phyloP scores from a whole-genome alignment of 345 rosid genomes.

The Hevea brasiliensis region DNA sequence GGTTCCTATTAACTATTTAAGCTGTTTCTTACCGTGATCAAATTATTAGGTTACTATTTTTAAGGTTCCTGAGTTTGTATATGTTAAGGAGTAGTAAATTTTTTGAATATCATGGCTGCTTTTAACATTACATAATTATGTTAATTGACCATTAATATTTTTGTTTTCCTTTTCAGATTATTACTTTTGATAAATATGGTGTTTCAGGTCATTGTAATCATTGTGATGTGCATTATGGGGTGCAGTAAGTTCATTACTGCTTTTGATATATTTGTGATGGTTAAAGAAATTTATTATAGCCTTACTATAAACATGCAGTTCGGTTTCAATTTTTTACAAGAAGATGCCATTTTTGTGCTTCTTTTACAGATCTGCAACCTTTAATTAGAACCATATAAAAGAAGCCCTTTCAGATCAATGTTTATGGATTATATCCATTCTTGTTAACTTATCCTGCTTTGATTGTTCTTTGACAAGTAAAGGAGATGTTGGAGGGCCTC shows the following conservation, averaged over 20 bases:
- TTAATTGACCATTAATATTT: slow-evolving; percentile 7
- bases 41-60: neutral
- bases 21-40: neutral
- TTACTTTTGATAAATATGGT: slow-evolving; percentile 74
- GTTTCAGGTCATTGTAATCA: slow-evolving; percentile 91
- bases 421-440: neutral
- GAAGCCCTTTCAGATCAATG: neutral
- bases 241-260: slow-evolving; percentile 41
- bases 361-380: neutral
- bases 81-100: neutral
- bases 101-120: neutral
- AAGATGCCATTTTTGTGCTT: neutral
- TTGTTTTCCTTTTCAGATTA: slow-evolving; percentile 45
- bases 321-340: neutral
- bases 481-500: neutral
- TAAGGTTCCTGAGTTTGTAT: neutral
- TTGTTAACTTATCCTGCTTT: neutral
- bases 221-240: slow-evolving; percentile 64
- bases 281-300: neutral
- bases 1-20: slow-evolving; percentile 1
- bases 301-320: neutral
- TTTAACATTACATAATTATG: neutral
- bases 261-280: neutral
- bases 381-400: no score
- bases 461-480: neutral